Conservation (phyloP, 768 basidiomycete species). For the Mrakia hoshinonis region DNA sequence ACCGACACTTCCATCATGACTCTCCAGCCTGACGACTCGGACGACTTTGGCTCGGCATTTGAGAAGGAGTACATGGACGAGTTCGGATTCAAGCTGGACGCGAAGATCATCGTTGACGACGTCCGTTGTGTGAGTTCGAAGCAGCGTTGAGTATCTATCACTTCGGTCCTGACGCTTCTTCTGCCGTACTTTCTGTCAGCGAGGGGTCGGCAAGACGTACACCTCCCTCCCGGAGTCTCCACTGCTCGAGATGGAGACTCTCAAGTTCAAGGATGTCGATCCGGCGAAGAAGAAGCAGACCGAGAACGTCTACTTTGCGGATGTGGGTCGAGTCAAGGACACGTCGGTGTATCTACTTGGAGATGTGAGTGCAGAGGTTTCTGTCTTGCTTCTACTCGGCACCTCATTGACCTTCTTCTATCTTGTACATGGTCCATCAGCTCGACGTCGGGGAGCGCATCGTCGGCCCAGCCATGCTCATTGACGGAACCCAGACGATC, state of each 20-base stretch:
- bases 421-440: background rate
- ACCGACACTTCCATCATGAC: slow-evolving; percentile 23
- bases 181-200: background rate
- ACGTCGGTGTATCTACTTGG: slow-evolving; percentile 10
- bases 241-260: background rate
- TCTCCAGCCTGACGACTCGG: background rate
- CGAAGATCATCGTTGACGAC: slow-evolving; percentile 23
- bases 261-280: slow-evolving; percentile 6
- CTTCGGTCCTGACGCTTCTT: background rate
- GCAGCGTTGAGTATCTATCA: background rate
- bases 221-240: slow-evolving; percentile 1
- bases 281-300: background rate
- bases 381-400: no score
- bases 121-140: slow-evolving; percentile 5
- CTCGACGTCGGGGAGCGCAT: slow-evolving; percentile 8
- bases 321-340: slow-evolving; percentile 1
- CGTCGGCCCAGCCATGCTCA: slow-evolving; percentile 11
- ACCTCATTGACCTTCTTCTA: background rate
- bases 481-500: slow-evolving; percentile 25
- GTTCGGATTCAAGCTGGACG: slow-evolving; percentile 23
- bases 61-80: slow-evolving; percentile 16
- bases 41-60: slow-evolving; percentile 21
- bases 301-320: slow-evolving; percentile 15
- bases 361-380: background rate
- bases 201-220: slow-evolving; percentile 18